Evolutionary conservation across 768 basidiomycete species (phyloP).

Genomic region (Rhodotorula kratochvilovae): DNA sequence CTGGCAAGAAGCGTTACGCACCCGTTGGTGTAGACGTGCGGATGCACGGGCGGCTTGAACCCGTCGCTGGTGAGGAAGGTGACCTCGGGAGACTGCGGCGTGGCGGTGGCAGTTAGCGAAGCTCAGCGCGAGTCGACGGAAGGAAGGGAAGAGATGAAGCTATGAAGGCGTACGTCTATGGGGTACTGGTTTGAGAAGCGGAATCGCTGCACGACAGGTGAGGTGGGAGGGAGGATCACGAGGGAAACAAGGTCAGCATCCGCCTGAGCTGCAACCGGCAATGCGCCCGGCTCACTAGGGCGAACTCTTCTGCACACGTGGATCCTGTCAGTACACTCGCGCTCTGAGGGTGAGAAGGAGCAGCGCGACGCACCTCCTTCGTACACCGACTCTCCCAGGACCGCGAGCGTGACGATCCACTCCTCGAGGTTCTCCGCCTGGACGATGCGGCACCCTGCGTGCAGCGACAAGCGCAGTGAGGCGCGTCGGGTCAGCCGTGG

Average conservation of each 20-base stretch:
- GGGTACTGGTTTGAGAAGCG: conserved; percentile 77
- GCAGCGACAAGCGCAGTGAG: rapidly evolving
- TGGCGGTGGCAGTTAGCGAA: not conserved
- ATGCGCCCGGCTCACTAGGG: too few relatives aligned
- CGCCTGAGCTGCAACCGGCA: too few relatives aligned
- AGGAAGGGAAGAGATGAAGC: too few relatives aligned
- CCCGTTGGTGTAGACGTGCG: conserved; percentile 63
- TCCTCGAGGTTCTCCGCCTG: conserved; percentile 68
- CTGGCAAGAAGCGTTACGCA: not conserved
- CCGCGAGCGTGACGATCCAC: conserved; percentile 74
- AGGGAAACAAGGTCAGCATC: conserved; percentile 58
- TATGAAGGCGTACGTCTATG: conserved; percentile 51
- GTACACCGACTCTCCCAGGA: conserved; percentile 78
- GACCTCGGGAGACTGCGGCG: conserved; percentile 70
- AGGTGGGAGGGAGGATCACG: conserved; percentile 57
- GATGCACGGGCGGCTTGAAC: conserved; percentile 68
- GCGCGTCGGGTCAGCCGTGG: not conserved
- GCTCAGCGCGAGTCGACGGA: too few relatives aligned
- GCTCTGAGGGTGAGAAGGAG: too few relatives aligned
- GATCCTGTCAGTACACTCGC: not conserved
- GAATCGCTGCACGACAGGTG: conserved; percentile 54
- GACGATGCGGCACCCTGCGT: conserved; percentile 54
- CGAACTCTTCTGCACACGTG: conserved; percentile 18
- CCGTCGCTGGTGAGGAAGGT: conserved; percentile 69
- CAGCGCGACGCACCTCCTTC: conserved; percentile 55